These are phyloP conservation scores for Furcasterigmium furcatum DNA, from an alignment of 2,329 filamentous ascomycete species.

Conservation along the genomic window DNA sequence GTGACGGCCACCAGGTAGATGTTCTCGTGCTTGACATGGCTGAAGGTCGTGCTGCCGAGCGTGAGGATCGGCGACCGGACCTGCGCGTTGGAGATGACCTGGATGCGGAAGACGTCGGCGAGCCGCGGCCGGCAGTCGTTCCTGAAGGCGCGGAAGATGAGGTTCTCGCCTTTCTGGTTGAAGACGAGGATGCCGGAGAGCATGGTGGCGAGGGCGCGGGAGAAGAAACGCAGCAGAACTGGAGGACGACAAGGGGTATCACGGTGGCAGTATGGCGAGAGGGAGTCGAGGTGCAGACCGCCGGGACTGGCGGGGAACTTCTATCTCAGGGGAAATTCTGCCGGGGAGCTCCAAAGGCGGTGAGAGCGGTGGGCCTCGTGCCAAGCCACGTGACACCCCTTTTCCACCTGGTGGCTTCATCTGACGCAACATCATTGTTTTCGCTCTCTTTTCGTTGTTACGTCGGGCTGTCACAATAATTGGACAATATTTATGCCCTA, in stretches of 20 bases:
- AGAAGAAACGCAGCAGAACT: neutral
- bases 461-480: too few relatives aligned
- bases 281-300: too few relatives aligned
- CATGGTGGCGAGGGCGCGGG: conserved; percentile 49
- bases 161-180: conserved; percentile 99
- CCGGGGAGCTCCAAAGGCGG: conserved; percentile 1
- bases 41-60: conserved; percentile 95
- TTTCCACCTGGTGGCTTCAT: too few relatives aligned
- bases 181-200: conserved; percentile 96
- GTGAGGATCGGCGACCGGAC: conserved; percentile 97
- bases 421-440: too few relatives aligned
- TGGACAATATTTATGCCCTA: too few relatives aligned
- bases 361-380: neutral
- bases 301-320: conserved; percentile 2
- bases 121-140: conserved; percentile 97
- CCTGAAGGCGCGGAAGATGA: conserved; percentile 98
- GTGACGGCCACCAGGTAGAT: conserved; percentile 97
- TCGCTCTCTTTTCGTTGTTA: too few relatives aligned
- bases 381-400: too few relatives aligned
- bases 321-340: conserved; percentile 12
- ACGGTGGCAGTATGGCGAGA: too few relatives aligned
- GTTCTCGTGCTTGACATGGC: conserved; percentile 99
- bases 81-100: conserved; percentile 97
- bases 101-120: conserved; percentile 98
- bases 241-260: neutral